A percentile compares a stretch with the other conserved stretches of the same genome.
These are phyloP conservation scores for Moesziomyces sp. DNA, from an alignment of 1,284 basidiomycete genomes.

Conservation along the genomic window DNA sequence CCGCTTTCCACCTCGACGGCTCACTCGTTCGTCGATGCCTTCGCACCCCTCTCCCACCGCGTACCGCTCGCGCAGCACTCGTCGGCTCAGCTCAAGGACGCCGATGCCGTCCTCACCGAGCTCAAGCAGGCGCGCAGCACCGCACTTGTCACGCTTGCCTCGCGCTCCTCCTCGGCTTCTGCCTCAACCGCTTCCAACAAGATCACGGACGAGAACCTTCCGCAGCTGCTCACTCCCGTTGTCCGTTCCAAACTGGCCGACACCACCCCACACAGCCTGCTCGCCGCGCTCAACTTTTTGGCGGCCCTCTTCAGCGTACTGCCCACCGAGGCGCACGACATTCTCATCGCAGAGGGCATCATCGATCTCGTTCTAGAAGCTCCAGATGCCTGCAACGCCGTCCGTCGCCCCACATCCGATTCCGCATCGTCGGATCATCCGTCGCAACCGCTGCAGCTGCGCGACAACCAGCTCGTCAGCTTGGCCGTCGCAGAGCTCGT, in stretches of 20 bases:
- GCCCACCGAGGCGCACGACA: slow-evolving; percentile 27
- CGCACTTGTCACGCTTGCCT: slow-evolving; percentile 29
- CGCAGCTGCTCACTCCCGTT: slow-evolving; percentile 33
- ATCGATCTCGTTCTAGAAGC: slow-evolving; percentile 34
- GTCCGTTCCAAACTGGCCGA: slow-evolving; percentile 38
- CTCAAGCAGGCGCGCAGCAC: slow-evolving; percentile 30
- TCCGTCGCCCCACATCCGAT: neutral
- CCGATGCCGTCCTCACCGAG: neutral
- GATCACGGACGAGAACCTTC: slow-evolving; percentile 25
- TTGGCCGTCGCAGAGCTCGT: slow-evolving; percentile 36
- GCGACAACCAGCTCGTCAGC: slow-evolving; percentile 20
- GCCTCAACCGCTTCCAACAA: slow-evolving; percentile 1
- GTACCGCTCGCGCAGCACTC: neutral
- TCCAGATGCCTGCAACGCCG: slow-evolving; percentile 27
- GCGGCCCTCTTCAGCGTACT: slow-evolving; percentile 37
- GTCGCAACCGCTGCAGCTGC: neutral
- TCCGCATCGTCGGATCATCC: neutral
- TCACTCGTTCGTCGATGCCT: slow-evolving; percentile 34
- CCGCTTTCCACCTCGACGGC: slow-evolving; percentile 42
- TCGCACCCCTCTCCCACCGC: slow-evolving; percentile 22
- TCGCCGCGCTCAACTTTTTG: slow-evolving; percentile 37
- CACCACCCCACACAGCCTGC: slow-evolving; percentile 33
- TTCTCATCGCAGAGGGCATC: slow-evolving; percentile 34
- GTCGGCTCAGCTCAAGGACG: neutral
- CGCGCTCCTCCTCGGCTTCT: slow-evolving; percentile 26